A percentile compares a stretch with the other conserved stretches of the same genome.
Evolutionary conservation across 1,284 basidiomycete species (phyloP).

Genomic region (Rhodotorula sp.): DNA sequence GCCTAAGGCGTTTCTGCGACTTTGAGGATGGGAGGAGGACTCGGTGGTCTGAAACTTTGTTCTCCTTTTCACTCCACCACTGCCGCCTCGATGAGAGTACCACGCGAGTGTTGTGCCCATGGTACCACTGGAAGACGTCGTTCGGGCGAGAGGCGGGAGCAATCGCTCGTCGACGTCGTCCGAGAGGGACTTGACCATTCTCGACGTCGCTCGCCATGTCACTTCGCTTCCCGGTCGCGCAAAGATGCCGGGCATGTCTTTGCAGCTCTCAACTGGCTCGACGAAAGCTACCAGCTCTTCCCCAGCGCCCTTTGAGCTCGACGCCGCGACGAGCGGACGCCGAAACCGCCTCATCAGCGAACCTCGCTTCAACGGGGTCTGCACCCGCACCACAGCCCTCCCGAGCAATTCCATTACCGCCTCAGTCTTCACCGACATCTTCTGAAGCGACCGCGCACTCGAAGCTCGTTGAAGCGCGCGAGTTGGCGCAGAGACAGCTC

Average conservation of each 20-base stretch:
- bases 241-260: constrained; percentile 1
- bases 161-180: too few relatives aligned
- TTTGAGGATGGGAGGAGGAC: neutral
- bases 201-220: neutral
- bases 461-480: constrained; percentile 18
- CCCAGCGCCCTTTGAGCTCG: neutral
- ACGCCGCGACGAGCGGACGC: neutral
- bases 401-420: neutral
- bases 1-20: neutral
- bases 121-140: too few relatives aligned
- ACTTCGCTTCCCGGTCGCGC: neutral
- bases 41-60: too few relatives aligned
- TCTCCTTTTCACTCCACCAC: too few relatives aligned
- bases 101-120: too few relatives aligned
- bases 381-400: neutral
- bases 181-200: neutral
- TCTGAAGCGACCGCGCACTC: neutral
- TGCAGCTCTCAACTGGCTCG: too few relatives aligned
- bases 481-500: constrained; percentile 31
- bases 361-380: neutral
- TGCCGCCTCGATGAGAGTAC: too few relatives aligned
- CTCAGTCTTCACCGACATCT: neutral
- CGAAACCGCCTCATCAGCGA: neutral
- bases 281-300: too few relatives aligned
- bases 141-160: neutral